Evolutionary conservation across 2,329 filamentous ascomycete species (phyloP).

Genomic region (Aaosphaeria arxii): DNA sequence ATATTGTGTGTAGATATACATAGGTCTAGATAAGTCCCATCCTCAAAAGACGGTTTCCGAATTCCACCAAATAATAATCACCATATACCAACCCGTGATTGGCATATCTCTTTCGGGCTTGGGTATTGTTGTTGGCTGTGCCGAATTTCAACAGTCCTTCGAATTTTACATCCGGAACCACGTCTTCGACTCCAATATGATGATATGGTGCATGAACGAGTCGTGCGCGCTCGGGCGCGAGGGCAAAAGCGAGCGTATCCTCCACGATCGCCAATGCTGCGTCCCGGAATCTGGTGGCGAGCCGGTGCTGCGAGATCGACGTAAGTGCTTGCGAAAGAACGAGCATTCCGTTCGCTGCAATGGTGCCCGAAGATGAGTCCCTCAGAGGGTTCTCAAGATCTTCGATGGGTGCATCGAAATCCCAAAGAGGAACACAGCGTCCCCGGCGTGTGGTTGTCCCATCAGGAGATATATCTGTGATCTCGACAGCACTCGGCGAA

Average conservation of each 20-base stretch:
- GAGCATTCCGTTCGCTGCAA: slow-evolving; percentile 39
- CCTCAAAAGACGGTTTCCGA: slow-evolving; percentile 41
- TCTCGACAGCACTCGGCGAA: slow-evolving; percentile 8
- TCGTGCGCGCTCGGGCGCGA: slow-evolving; percentile 20
- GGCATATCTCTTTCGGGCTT: slow-evolving; percentile 40
- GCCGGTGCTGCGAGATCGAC: slow-evolving; percentile 31
- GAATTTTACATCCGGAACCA: slow-evolving; percentile 23
- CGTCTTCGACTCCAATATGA: slow-evolving; percentile 1
- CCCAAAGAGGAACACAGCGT: slow-evolving; percentile 42
- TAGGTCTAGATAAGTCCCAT: slow-evolving; percentile 6
- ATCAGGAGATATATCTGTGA: not conserved
- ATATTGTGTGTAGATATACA: not conserved
- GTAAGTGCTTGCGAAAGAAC: slow-evolving; percentile 27
- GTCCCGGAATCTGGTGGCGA: slow-evolving; percentile 14
- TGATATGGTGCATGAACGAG: slow-evolving; percentile 11
- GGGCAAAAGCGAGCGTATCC: slow-evolving; percentile 19
- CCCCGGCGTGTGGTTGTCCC: not conserved
- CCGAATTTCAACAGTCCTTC: slow-evolving; percentile 41
- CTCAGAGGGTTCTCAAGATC: slow-evolving; percentile 18
- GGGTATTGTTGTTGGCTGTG: slow-evolving; percentile 44
- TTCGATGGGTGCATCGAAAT: slow-evolving; percentile 44
- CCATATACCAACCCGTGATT: slow-evolving; percentile 46
- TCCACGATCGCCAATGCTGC: slow-evolving; percentile 13
- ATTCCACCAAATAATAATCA: slow-evolving; percentile 44
- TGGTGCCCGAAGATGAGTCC: slow-evolving; percentile 39